Base-by-base conservation (phyloP, 116 monocot genomes). In the Phalaenopsis hybrid region DNA sequence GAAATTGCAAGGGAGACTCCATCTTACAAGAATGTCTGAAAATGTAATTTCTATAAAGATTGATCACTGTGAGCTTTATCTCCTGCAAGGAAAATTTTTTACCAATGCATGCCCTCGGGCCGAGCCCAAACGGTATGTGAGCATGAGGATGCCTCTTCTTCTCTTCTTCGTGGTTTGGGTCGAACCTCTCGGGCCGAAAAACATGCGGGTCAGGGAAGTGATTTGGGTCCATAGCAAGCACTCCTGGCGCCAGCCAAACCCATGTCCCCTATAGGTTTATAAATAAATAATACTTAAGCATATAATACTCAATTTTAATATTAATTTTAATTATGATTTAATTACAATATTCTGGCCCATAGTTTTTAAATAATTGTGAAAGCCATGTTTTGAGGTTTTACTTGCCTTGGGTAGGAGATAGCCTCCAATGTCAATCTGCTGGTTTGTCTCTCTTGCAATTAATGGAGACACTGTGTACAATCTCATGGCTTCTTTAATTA, bases 101-200 rank as follows among this genome's bases (percentile, higher is more conserved):
- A 0, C 91, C 95, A 8, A 95, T 89, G 82, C 95, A 95, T 8
- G 88, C 86, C 41, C 96, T 65, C 0, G 96, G 96, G 17, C 94
- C 94, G 41, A 92, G 81, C 6, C 89, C 89, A 23, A 89, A 89
- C 1, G 89, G 89, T 57, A 89, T 86, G 82, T 84, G 82, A 0
- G 89, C 86, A 51, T 89, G 86, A 9, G 89, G 86, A 86, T 89
- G 89, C 17, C 89, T 79, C 44, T 44, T 55, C 80, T 82, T 84
- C 43, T 86, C 84, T 78, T 89, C 86, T 4, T 89, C 79, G 13
- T 82, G 48, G 44, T 11, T 46, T 0, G 89, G 89, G 68, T 89
- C 79, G 18, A 89, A 89, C 70, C 89, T 82, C 58, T 89, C 86
- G 0, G 89, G 89, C 1, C 82, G 78, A 63, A 89, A 89, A 48